Base-by-base conservation (phyloP, 2,329 filamentous ascomycete species). In the Diaporthe vexans region DNA sequence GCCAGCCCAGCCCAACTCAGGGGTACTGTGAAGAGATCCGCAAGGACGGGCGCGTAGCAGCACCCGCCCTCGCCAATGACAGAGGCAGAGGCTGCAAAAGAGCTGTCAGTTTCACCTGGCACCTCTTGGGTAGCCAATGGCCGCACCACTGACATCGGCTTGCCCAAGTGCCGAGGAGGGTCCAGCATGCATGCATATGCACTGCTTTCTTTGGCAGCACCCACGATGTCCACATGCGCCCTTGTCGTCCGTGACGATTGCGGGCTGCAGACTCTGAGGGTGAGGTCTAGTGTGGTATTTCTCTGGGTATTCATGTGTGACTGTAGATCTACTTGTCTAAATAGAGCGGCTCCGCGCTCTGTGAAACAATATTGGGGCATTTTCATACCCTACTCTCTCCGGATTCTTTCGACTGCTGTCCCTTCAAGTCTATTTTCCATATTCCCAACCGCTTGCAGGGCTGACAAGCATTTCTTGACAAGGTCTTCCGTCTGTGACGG, bases 21-120 rank as follows among this genome's bases (percentile, higher is more conserved):
- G 71, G 72, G 74, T 72, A 63, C 17, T 68, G 72, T 74, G 74
- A 68, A 71, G 35, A 52, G 61, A 59, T 61, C 72, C 72, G 59
- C 68, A 69, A 65, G 54, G 52, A 61, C 61, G 68, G 68, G 74
- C 74, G 74, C 74, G 74, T 75, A 75, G 63, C 61, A 57, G 24
- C 57, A 58, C 61, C 29, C 17, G 26, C 29, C 57, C 26, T 67
- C 74, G 54, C 74, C 72, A 75, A 75, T 74, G 61, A 33, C 29
- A 72, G 35, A 48, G 24, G 29, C 19, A 69, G 46, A 40, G 33
- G 19, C 54, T 63, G 61, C 68, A 61, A 67, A 57, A 56, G 56
- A 68, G 40, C 56, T 74, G 43, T 51, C 56, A 71, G 46, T 61
- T 33, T 71, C 56, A 74, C 29, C 35, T 68, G 37, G 52, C 40